A percentile compares a stretch with the other conserved stretches of the same genome.
These are phyloP conservation scores for Mariannaea elegans DNA, from an alignment of 2,329 filamentous ascomycete species.

Conservation along the genomic window DNA sequence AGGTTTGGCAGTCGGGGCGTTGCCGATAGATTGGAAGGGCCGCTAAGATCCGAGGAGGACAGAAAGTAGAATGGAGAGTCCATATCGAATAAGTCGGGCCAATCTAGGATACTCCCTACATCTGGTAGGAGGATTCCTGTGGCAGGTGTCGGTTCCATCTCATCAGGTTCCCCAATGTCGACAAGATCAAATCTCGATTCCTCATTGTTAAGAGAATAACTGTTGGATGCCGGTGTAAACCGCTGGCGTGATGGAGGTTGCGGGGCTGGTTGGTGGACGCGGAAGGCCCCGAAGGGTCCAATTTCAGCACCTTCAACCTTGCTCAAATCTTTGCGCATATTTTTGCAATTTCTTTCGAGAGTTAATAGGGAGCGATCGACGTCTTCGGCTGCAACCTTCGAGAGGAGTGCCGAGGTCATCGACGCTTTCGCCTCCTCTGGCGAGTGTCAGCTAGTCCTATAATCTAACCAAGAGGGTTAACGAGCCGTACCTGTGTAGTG, in stretches of 20 bases:
- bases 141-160: too few relatives aligned
- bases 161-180: background rate
- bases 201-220: background rate
- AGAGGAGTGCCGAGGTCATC: background rate
- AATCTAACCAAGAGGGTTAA: background rate
- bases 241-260: background rate
- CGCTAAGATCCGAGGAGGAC: background rate
- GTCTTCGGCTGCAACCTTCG: too few relatives aligned
- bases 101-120: slow-evolving; percentile 4
- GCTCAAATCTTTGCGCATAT: background rate
- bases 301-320: background rate
- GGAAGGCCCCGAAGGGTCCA: slow-evolving; percentile 10
- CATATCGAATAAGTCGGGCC: slow-evolving; percentile 17
- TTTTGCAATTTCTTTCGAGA: background rate
- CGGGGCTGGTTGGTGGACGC: background rate
- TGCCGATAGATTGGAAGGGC: background rate
- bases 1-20: background rate
- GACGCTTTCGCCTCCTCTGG: too few relatives aligned
- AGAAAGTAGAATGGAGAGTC: background rate
- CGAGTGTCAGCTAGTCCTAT: too few relatives aligned
- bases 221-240: background rate
- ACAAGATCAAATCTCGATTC: background rate
- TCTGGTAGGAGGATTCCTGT: background rate
- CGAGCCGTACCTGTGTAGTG: background rate
- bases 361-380: too few relatives aligned